A percentile compares a stretch with the other conserved stretches of the same genome.
Conservation (phyloP, 2,329 filamentous ascomycete species). For the Colletotrichum paranaense region DNA sequence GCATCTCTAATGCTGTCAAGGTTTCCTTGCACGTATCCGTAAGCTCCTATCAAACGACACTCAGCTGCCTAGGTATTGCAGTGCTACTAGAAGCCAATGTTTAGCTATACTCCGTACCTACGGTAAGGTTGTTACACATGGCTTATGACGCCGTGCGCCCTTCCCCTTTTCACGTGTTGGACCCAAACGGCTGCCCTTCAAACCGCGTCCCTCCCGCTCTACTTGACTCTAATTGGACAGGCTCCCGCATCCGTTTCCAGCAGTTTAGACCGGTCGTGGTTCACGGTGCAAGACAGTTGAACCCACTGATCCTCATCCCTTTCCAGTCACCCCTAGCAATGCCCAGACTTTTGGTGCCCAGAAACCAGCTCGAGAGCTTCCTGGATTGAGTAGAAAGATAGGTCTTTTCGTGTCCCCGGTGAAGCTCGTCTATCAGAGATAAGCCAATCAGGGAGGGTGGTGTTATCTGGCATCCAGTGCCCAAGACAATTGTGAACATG, state of each 20-base stretch:
- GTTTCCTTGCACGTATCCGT: conserved; percentile 9
- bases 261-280: not conserved
- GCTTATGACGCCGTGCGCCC: not conserved
- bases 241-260: not conserved
- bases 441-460: conserved; percentile 7
- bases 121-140: not conserved
- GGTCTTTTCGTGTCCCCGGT: not conserved
- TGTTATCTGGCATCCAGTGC: conserved; percentile 19
- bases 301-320: not conserved
- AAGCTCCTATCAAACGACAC: conserved; percentile 1
- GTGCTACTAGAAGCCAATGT: not conserved
- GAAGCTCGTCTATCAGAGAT: not conserved
- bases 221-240: not conserved
- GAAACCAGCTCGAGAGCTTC: not conserved
- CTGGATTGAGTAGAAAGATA: not conserved
- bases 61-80: not conserved
- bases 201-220: not conserved
- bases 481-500: conserved; percentile 18
- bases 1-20: conserved; percentile 7
- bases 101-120: not conserved
- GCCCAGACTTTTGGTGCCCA: not conserved
- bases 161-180: not conserved
- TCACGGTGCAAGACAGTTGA: not conserved
- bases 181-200: not conserved
- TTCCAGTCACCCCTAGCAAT: not conserved